A percentile compares a stretch with the other conserved stretches of the same genome.
Evolutionary conservation across 306 rosid species (phyloP).

Genomic region (Calophaca sinica): DNA sequence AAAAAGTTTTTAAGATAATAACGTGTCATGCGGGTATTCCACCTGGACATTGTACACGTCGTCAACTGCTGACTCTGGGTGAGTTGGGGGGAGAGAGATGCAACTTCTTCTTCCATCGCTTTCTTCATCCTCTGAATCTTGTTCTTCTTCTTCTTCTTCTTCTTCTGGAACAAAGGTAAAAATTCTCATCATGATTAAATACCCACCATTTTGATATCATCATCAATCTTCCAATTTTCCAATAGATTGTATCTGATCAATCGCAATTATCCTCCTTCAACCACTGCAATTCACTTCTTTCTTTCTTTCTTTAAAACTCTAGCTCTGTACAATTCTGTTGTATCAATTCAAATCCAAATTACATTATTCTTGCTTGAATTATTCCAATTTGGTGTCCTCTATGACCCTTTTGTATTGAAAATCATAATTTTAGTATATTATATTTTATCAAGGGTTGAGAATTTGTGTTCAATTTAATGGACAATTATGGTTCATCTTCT

Average conservation of each 20-base stretch:
- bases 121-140: not conserved
- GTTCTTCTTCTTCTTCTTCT: not conserved
- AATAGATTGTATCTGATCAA: not conserved
- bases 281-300: not conserved
- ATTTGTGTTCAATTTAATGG: slow-evolving; percentile 44
- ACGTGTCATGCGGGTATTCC: slow-evolving; percentile 26
- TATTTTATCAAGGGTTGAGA: slow-evolving; percentile 8
- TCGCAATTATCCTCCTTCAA: not conserved
- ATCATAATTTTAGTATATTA: not conserved
- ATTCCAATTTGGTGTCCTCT: slow-evolving; percentile 11
- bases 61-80: slow-evolving; percentile 27
- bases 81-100: not conserved
- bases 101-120: not conserved
- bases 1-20: not conserved
- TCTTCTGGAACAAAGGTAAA: not conserved
- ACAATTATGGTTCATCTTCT: slow-evolving; percentile 49
- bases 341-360: slow-evolving; percentile 27
- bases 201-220: slow-evolving; percentile 1
- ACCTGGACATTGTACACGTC: slow-evolving; percentile 6
- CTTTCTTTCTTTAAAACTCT: not conserved
- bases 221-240: not conserved
- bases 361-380: not conserved
- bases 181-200: slow-evolving; percentile 20
- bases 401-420: slow-evolving; percentile 15
- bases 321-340: slow-evolving; percentile 4